These are phyloP conservation scores for Tulasnella sp. DNA, from an alignment of 768 basidiomycete species.

Conservation along the genomic window DNA sequence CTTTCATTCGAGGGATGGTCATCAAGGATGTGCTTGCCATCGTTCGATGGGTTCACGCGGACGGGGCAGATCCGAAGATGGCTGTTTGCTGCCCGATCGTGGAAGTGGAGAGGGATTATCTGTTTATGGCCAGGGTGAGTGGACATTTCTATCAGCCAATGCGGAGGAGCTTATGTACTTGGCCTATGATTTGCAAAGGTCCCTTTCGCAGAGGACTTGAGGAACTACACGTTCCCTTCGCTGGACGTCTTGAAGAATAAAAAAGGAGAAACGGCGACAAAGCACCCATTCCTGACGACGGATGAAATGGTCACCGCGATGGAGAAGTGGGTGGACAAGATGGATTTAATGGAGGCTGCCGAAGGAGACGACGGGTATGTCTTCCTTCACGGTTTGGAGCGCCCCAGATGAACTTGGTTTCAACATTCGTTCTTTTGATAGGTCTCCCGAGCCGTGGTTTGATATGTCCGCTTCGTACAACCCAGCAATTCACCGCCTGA, in stretches of 20 bases:
- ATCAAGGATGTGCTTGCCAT: conserved; percentile 71
- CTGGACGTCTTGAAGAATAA: conserved; percentile 72
- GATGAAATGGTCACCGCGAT: conserved; percentile 76
- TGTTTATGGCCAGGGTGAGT: conserved; percentile 81
- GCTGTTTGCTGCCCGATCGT: conserved; percentile 69
- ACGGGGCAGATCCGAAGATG: conserved; percentile 81
- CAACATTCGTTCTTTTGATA: conserved; percentile 41
- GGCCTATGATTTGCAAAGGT: conserved; percentile 53
- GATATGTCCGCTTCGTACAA: conserved; percentile 78
- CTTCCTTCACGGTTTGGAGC: background rate
- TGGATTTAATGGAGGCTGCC: conserved; percentile 81
- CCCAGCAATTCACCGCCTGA: conserved; percentile 86
- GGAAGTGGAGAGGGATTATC: conserved; percentile 71
- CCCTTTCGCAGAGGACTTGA: conserved; percentile 94
- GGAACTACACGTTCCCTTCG: conserved; percentile 84
- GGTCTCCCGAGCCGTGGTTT: conserved; percentile 73
- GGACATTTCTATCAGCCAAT: conserved; percentile 1
- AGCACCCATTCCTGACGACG: conserved; percentile 84
- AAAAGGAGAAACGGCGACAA: conserved; percentile 69
- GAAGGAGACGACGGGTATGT: conserved; percentile 75
- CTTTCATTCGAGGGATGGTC: conserved; percentile 82
- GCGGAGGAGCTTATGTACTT: conserved; percentile 9
- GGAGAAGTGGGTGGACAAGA: conserved; percentile 82
- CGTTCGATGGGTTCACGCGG: conserved; percentile 76
- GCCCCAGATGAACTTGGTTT: background rate